These are phyloP conservation scores for Priceomyces melissophilus DNA, from an alignment of 805 yeast genomes.

Conservation along the genomic window DNA sequence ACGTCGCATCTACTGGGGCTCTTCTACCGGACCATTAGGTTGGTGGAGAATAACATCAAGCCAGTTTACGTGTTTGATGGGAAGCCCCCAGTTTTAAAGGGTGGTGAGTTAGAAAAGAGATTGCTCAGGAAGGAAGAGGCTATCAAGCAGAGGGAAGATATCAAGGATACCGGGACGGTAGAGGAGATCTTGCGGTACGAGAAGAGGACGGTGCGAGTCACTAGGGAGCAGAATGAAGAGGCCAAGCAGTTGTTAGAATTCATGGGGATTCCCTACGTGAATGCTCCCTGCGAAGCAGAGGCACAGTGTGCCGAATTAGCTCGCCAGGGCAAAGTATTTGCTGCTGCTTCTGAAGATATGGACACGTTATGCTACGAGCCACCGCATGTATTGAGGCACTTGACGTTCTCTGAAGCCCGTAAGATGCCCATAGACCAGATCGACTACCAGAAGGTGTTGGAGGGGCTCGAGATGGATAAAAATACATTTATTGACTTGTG, in stretches of 20 bases:
- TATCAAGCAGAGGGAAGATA: conserved; percentile 63
- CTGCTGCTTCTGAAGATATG: conserved; percentile 99
- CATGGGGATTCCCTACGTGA: conserved; percentile 94
- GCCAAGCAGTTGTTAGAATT: conserved; percentile 75
- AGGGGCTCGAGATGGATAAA: conserved; percentile 70
- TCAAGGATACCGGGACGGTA: conserved; percentile 75
- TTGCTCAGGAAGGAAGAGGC: conserved; percentile 80
- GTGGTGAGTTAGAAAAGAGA: conserved; percentile 90
- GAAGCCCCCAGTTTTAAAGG: conserved; percentile 90
- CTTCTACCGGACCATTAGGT: conserved; percentile 86
- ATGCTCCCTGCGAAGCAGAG: conserved; percentile 98
- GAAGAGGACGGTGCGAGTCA: conserved; percentile 84
- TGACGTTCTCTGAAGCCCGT: conserved; percentile 91
- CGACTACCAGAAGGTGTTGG: conserved; percentile 60
- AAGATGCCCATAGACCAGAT: conserved; percentile 90
- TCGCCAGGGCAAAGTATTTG: conserved; percentile 84
- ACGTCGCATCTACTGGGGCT: conserved; percentile 93
- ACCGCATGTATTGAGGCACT: conserved; percentile 76
- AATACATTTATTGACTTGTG: conserved; percentile 85
- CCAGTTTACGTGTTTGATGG: conserved; percentile 98
- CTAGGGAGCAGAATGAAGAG: conserved; percentile 89
- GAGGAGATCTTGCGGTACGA: conserved; percentile 76
- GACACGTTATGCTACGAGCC: conserved; percentile 93
- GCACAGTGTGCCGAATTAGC: conserved; percentile 97
- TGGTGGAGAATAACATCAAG: conserved; percentile 90